These are phyloP conservation scores for Yamadazyma friedrichii DNA, from an alignment of 1,139 yeast species.

Conservation along the genomic window DNA sequence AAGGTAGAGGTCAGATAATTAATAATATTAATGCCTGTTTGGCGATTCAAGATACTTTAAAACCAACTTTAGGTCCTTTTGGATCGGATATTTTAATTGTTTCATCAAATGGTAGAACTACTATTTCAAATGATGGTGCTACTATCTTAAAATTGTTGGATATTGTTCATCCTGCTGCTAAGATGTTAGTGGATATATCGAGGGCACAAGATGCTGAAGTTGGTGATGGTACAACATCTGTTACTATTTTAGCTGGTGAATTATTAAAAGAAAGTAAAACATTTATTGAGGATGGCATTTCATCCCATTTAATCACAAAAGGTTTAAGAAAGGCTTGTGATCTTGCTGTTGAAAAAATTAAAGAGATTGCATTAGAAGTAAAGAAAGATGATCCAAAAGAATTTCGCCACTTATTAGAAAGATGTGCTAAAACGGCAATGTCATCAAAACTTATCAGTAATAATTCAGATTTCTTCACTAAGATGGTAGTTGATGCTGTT, in stretches of 20 bases:
- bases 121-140: constrained; percentile 98
- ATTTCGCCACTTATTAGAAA: constrained; percentile 74
- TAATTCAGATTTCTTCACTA: constrained; percentile 85
- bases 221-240: constrained; percentile 98
- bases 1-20: constrained; percentile 93
- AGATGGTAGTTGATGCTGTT: constrained; percentile 96
- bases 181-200: constrained; percentile 89
- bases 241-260: constrained; percentile 92
- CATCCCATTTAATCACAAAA: constrained; percentile 82
- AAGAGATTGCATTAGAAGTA: constrained; percentile 72
- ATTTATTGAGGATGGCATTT: constrained; percentile 93
- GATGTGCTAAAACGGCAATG: constrained; percentile 98
- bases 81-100: constrained; percentile 95
- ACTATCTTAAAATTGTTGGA: constrained; percentile 89
- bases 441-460: constrained; percentile 87
- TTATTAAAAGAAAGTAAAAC: constrained; percentile 84
- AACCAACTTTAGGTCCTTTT: constrained; percentile 94
- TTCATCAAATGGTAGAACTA: constrained; percentile 77
- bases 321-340: constrained; percentile 84
- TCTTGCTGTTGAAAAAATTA: constrained; percentile 70
- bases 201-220: constrained; percentile 98
- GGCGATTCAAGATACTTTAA: constrained; percentile 93
- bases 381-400: constrained; percentile 46
- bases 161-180: constrained; percentile 98
- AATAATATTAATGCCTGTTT: constrained; percentile 95